Base-by-base conservation (phyloP, 2,329 filamentous ascomycete genomes). In the Coleophoma crateriformis region DNA sequence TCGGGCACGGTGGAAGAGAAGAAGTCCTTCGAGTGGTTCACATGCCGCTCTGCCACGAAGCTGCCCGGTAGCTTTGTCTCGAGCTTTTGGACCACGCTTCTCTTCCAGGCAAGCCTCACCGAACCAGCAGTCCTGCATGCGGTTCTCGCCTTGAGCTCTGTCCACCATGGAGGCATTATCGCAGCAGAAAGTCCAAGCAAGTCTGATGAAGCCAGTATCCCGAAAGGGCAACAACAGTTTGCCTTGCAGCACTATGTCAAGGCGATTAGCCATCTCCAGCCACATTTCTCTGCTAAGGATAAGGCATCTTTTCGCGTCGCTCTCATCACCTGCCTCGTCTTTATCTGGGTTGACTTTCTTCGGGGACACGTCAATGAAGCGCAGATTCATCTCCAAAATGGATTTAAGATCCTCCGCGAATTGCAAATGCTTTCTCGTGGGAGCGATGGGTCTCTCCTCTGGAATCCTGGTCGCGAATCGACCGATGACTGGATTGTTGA, bases 271-370 rank as follows among this genome's bases (percentile, higher is more conserved):
- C 66, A 70, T 33, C 55, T 79, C 33, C 54, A 64, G 3, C 52
- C 57, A 7, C 59, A 70, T 35, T 68, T 71, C 41, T 68, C 68
- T 51, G 58, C 56, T 1, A 64, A 52, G 38, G 49, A 62, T 46
- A 56, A 62, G 3, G 66, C 52, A 17, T 61, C 63, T 14, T 58
- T 61, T 58, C 20, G 63, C 37, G 61, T 62, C 3, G 63, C 67
- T 4, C 57, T 78, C 11, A 62, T 77, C 3, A 70, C 73, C 5
- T 77, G 74, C 52, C 58, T 77, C 1, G 62, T 79, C 15, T 77
- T 78, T 54, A 72, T 75, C 27, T 78, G 74, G 55, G 71, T 79
- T 47, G 77, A 79, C 61, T 75, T 76, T 55, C 66, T 80, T 51
- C 73, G 76, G 34, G 71, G 71, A 2, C 64, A 67, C 15, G 71